Evolutionary conservation across 495 filamentous ascomycete species (phyloP).

Genomic region (Neurospora cerealis): DNA sequence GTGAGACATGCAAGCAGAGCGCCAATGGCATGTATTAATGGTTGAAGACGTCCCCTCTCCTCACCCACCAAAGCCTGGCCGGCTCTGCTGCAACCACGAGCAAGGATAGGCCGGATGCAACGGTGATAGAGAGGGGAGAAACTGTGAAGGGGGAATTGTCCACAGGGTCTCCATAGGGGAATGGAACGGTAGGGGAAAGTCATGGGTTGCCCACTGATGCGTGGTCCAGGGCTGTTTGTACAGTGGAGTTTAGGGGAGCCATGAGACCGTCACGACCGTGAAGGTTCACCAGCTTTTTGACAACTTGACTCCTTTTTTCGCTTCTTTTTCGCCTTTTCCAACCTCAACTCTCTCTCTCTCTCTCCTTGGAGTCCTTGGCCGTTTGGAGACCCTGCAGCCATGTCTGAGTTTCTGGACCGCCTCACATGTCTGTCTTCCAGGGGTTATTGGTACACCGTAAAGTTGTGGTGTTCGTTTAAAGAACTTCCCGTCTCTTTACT

Average conservation of each 20-base stretch:
- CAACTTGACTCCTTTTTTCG: background rate
- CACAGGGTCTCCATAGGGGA: background rate
- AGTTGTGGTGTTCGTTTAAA: background rate
- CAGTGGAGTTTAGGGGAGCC: background rate
- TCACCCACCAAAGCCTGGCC: background rate
- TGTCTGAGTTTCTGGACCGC: background rate
- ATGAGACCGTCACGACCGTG: background rate
- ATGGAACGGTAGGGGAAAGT: background rate
- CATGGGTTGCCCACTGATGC: background rate
- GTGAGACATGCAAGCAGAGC: constrained; percentile 10
- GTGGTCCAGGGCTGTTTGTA: background rate
- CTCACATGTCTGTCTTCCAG: background rate
- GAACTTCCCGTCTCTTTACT: background rate
- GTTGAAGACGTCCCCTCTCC: constrained; percentile 1
- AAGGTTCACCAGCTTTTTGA: background rate
- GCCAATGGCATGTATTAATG: constrained; percentile 26
- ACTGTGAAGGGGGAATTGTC: constrained; percentile 1
- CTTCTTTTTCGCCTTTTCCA: background rate
- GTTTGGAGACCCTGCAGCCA: background rate
- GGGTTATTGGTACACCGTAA: background rate
- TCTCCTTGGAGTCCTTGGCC: background rate
- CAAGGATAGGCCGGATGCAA: constrained; percentile 22
- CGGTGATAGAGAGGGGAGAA: constrained; percentile 19
- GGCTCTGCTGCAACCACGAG: constrained; percentile 20
- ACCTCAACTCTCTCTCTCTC: background rate